Base-by-base conservation (phyloP, 495 filamentous ascomycete genomes). In the Talaromyces trachyspermus region DNA sequence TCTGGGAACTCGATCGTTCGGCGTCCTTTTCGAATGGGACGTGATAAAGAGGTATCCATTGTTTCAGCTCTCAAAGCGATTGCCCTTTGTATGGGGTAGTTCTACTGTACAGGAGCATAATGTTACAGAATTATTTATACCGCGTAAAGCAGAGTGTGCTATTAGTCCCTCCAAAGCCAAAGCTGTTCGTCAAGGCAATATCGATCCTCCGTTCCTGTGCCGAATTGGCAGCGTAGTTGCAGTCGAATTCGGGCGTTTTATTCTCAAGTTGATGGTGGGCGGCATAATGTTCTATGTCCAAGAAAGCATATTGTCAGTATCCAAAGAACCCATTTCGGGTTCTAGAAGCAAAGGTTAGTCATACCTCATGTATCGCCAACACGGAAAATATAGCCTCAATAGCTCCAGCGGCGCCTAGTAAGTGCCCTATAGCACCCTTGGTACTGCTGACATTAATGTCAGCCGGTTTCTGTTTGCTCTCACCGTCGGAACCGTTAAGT, bases 161-260 rank as follows among this genome's bases (percentile, higher is more conserved):
- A 69, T 97, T 97, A 7, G 92, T 98, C 23, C 92, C 92, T 8
- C 92, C 92, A 70, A 98, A 98, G 1, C 92, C 92, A 73, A 98
- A 98, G 58, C 91, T 97, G 57, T 98, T 98, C 15, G 87, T 89
- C 54, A 98, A 51, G 25, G 84, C 84, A 20, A 90, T 85, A 48
- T 84, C 73, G 18, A 96, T 80, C 33, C 55, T 57, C 8, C 80
- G 80, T 22, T 83, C 60, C 58, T 96, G 90, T 2, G 86, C 72
- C 24, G 71, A 50, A 1, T 80, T 70, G 0, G 89, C 81, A 2
- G 94, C 81, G 66, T 95, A 91, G 63, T 98, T 96, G 71, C 88
- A 95, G 45, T 83, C 71, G 42, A 89, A 88, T 7, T 80, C 86
- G 43, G 80, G 70, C 19, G 77, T 75, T 17, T 81, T 68, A n/a